A percentile compares a stretch with the other conserved stretches of the same genome.
Conservation (phyloP, 495 filamentous ascomycete species). For the Xylaria flabelliformis region DNA sequence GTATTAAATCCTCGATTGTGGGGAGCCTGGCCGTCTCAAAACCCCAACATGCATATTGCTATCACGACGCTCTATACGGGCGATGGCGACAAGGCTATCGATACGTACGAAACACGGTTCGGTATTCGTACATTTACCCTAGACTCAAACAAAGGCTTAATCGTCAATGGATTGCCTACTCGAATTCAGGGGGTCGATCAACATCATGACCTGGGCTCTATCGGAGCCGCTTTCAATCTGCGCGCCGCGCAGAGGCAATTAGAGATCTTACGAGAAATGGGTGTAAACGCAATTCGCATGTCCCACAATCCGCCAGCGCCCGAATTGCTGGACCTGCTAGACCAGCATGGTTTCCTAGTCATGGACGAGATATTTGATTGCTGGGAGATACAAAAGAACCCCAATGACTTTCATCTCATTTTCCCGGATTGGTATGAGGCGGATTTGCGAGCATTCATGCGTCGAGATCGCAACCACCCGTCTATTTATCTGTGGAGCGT, state of each 20-base stretch:
- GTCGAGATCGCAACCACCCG: slow-evolving; percentile 54
- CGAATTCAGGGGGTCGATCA: slow-evolving; percentile 24
- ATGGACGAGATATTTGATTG: slow-evolving; percentile 54
- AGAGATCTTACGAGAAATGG: slow-evolving; percentile 49
- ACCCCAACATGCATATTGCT: slow-evolving; percentile 49
- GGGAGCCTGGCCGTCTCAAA: slow-evolving; percentile 46
- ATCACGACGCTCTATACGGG: slow-evolving; percentile 36
- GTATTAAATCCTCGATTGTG: slow-evolving; percentile 46
- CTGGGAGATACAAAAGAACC: slow-evolving; percentile 44
- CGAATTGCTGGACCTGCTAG: slow-evolving; percentile 60
- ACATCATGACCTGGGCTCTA: slow-evolving; percentile 10
- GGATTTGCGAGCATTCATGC: slow-evolving; percentile 48
- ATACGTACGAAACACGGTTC: slow-evolving; percentile 51
- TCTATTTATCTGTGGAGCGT: slow-evolving; percentile 51
- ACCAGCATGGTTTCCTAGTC: slow-evolving; percentile 61
- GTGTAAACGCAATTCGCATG: slow-evolving; percentile 49
- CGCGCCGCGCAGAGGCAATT: slow-evolving; percentile 48
- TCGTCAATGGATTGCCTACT: slow-evolving; percentile 17
- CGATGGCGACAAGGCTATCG: slow-evolving; percentile 30
- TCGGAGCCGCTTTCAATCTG: slow-evolving; percentile 11
- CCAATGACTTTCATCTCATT: slow-evolving; percentile 50
- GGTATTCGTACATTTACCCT: slow-evolving; percentile 47
- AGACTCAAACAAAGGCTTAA: slow-evolving; percentile 19
- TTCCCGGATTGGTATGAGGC: slow-evolving; percentile 52
- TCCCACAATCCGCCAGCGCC: slow-evolving; percentile 55